phyloP scores from a whole-genome alignment of 768 basidiomycete genomes.

The Tubosaeta sp. region DNA sequence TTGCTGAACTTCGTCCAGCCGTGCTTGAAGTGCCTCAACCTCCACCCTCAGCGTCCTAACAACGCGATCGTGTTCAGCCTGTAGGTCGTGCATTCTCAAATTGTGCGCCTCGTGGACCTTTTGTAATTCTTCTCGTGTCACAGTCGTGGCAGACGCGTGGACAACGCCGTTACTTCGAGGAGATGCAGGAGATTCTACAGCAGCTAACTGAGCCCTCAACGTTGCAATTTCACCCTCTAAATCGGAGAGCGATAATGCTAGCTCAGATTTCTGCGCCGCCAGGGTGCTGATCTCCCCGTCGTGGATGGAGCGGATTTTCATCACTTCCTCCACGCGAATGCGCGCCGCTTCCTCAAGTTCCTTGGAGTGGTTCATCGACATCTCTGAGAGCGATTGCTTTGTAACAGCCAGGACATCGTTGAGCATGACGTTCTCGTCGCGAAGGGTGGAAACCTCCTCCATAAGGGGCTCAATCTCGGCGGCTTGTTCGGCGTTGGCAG shows the following conservation, averaged over 20 bases:
- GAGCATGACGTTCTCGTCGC: slow-evolving; percentile 63
- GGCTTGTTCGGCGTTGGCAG: slow-evolving; percentile 44
- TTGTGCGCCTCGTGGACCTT: slow-evolving; percentile 82
- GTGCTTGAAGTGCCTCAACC: slow-evolving; percentile 47
- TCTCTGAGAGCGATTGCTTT: slow-evolving; percentile 64
- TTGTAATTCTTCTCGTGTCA: slow-evolving; percentile 75
- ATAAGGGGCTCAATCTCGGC: slow-evolving; percentile 53
- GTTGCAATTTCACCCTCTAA: slow-evolving; percentile 75
- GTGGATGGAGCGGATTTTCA: slow-evolving; percentile 53
- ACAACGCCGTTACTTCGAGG: slow-evolving; percentile 54
- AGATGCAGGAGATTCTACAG: slow-evolving; percentile 41
- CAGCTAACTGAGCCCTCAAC: slow-evolving; percentile 49
- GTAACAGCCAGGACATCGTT: slow-evolving; percentile 65
- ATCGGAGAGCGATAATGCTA: slow-evolving; percentile 62
- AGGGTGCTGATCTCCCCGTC: slow-evolving; percentile 57
- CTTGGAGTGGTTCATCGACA: slow-evolving; percentile 62
- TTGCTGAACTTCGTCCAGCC: slow-evolving; percentile 51
- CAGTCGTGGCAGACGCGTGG: slow-evolving; percentile 35
- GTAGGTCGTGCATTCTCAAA: slow-evolving; percentile 69
- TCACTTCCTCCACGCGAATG: slow-evolving; percentile 65
- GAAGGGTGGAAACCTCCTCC: slow-evolving; percentile 56
- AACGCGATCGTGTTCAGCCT: slow-evolving; percentile 61
- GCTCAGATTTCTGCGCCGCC: slow-evolving; percentile 56
- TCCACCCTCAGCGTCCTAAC: slow-evolving; percentile 51
- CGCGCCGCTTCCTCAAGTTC: slow-evolving; percentile 77